Conservation (phyloP, 106 monocot genomes). For the Dioscorea zingiberensis region DNA sequence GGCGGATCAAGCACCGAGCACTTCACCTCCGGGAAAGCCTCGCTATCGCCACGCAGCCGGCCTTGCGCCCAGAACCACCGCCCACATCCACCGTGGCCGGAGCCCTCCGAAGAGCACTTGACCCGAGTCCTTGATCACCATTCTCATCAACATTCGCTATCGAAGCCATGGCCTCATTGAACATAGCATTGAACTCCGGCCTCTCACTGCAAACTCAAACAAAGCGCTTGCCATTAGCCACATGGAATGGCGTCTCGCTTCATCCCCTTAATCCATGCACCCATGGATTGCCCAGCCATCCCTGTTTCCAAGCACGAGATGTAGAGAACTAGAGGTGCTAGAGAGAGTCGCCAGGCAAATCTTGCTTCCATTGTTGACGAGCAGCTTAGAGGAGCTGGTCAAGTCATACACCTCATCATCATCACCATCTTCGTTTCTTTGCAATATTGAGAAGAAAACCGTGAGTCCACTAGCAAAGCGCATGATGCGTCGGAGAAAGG, state of each 20-base stretch:
- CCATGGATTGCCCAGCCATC: not conserved
- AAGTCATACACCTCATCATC: not conserved
- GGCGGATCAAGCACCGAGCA: constrained; percentile 11
- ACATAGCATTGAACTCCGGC: not conserved
- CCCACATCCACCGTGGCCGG: constrained; percentile 9
- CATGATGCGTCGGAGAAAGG: constrained; percentile 14
- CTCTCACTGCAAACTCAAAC: not conserved
- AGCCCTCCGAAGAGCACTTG: constrained; percentile 1
- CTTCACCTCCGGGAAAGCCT: constrained; percentile 4
- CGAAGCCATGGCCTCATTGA: not conserved
- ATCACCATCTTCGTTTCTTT: not conserved
- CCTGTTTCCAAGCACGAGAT: not conserved
- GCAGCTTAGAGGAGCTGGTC: not conserved
- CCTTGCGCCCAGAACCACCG: constrained; percentile 2
- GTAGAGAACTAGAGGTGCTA: not conserved
- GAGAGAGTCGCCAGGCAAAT: not conserved
- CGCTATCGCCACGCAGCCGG: constrained; percentile 3
- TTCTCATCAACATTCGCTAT: not conserved
- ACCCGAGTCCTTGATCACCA: not conserved
- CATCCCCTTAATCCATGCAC: not conserved
- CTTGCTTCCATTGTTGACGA: not conserved
- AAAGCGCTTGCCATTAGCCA: not conserved
- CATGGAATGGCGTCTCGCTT: not conserved
- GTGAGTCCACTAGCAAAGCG: not conserved
- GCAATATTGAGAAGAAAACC: constrained; percentile 10